Evolutionary conservation across 2,329 filamentous ascomycete genomes (phyloP), one percentile per base, ranked within the genome.

Genomic region (Fusarium sp.): DNA sequence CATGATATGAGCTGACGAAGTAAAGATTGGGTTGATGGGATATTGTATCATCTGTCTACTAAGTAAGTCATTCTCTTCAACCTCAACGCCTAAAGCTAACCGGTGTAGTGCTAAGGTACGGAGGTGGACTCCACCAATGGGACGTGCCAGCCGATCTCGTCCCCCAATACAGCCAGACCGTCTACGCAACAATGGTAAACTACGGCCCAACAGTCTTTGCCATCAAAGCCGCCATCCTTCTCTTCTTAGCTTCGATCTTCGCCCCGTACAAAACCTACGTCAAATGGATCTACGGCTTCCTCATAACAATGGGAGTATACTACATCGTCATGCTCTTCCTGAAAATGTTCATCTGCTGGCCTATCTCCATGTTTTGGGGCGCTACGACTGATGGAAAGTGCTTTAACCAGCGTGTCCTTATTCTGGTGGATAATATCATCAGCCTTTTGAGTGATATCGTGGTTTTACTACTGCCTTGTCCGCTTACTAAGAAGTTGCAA

Each of bases 101-200:
- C 0, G 0, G 0, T 1, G 0, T 1, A 69, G 65, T 69, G 65
- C 0, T 65, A 2, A 69, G 62, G 7, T 69, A 69, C 7, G 65
- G 65, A 2, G 65, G 65, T 1, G 65, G 65, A 0, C 12, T 69
- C 3, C 65, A 69, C 12, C 65, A 69, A 10, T 69, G 65, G 65
- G 65, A 69, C 7, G 65, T 69, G 2, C 65, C 65, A 10, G 50
- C 69, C 1, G 25, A 66, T 3, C 43, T 69, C 3, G 25, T 69
- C 6, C 23, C 62, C 1, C 51, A 57, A 21, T 69, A 69, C n/a
- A 46, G 42, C 7, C 60, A 69, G 54, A 69, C 65, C 0, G 65
- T 69, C 4, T 69, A 69, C 6, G 65, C 65, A 3, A 69, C 65
- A 1, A 66, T 69, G 65, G 65, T 69, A 3, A 69, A 66, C 19